Conservation (phyloP, 2,329 filamentous ascomycete species). For the Aspergillus sp. region DNA sequence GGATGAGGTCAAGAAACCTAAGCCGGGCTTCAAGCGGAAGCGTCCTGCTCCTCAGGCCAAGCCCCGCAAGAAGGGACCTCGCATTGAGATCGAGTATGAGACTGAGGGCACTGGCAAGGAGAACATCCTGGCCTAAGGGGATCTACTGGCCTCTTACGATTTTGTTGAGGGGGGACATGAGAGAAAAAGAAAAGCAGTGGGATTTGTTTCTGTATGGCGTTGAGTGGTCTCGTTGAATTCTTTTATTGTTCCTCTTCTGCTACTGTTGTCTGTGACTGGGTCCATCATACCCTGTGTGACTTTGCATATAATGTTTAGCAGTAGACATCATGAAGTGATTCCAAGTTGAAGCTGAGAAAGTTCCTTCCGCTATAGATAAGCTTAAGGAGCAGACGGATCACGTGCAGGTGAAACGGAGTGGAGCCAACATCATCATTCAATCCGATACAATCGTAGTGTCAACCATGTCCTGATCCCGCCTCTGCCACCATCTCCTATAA, state of each 20-base stretch:
- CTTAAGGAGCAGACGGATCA: slow-evolving; percentile 1
- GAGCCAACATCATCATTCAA: slow-evolving; percentile 6
- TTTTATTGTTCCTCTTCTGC: not conserved
- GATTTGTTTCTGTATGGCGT: slow-evolving; percentile 32
- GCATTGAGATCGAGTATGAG: slow-evolving; percentile 76
- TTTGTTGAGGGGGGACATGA: not conserved
- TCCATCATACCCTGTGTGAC: slow-evolving; percentile 33
- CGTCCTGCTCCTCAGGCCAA: slow-evolving; percentile 51
- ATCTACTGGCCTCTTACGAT: not conserved
- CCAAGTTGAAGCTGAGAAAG: not conserved
- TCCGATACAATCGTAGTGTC: not conserved
- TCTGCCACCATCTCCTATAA: not conserved
- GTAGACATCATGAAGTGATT: not conserved
- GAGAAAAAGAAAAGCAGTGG: slow-evolving; percentile 19
- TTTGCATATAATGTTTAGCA: not conserved
- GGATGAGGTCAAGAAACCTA: slow-evolving; percentile 47
- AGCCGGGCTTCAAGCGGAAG: slow-evolving; percentile 57
- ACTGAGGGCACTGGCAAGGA: slow-evolving; percentile 62
- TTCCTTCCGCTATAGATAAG: not conserved
- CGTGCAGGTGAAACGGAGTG: slow-evolving; percentile 6
- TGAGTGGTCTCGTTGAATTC: slow-evolving; percentile 16
- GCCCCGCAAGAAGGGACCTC: slow-evolving; percentile 62
- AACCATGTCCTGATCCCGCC: not conserved
- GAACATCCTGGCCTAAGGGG: slow-evolving; percentile 39
- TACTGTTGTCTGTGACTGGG: slow-evolving; percentile 28